Base-by-base conservation (phyloP, 2,329 filamentous ascomycete genomes). In the Dothiorella sarmentorum region DNA sequence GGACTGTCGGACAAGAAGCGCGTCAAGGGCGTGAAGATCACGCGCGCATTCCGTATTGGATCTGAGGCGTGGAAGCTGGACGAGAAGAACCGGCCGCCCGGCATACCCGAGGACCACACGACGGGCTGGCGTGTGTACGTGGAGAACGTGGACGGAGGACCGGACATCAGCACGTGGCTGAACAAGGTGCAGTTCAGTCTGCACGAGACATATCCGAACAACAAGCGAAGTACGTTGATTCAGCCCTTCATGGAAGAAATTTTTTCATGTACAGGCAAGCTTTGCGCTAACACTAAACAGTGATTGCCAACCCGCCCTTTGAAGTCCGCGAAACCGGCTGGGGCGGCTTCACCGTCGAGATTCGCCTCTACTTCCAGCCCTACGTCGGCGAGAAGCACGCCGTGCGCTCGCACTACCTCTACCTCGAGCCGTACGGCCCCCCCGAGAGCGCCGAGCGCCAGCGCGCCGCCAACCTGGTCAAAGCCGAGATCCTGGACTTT, bases 181-280 rank as follows among this genome's bases (percentile, higher is more conserved):
- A 90, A 93, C 60, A 93, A 96, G 68, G 93, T 99, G 1, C 92
- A 97, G 73, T 99, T 99, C 78, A 97, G 97, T 75, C 85, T 99
- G 15, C 93, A 97, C 80, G 92, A 97, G 74, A 97, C 93, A 9
- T 97, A 97, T 72, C 87, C 91, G 26, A 96, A 97, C 73, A 89
- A 89, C 59, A 83, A 94, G 20, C 88, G 94, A 66, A 96, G 84
- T 83, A 73, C 61, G 81, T 74, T 4, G 11, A 20, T 6, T 18
- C 13, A 1, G 29, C 7, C 42, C 18, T 15, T 13, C 15, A 3
- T 38, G 7, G 10, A 18, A 40, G 27, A 18, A 31, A 18, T 13
- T 18, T 10, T n/a, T n/a, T n/a, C n/a, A n/a, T n/a, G n/a, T n/a
- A n/a, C n/a, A n/a, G n/a, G n/a, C n/a, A n/a, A n/a, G n/a, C n/a